These are phyloP conservation scores for Solanum gracilifrons DNA, from an alignment of 257 asterid genomes.

Conservation along the genomic window DNA sequence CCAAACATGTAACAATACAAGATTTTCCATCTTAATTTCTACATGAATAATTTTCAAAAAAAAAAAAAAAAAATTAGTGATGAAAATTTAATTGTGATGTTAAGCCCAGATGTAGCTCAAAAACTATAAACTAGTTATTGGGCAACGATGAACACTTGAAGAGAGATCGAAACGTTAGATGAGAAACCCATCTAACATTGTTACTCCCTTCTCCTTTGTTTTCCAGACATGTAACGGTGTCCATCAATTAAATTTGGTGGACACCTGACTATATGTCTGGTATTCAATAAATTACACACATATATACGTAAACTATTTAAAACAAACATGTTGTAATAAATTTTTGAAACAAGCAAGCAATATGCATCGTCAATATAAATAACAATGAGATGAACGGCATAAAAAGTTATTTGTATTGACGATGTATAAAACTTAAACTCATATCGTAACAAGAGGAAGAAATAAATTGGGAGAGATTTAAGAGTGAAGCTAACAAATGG, in stretches of 20 bases:
- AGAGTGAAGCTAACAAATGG: neutral
- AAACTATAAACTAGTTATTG: neutral
- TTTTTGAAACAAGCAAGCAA: neutral
- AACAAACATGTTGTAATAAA: neutral
- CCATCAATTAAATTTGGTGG: neutral
- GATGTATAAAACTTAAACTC: neutral
- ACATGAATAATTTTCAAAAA: neutral
- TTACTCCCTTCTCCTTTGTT: neutral
- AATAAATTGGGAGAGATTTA: neutral
- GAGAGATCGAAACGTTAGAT: neutral
- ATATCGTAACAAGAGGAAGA: neutral
- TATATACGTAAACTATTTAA: neutral
- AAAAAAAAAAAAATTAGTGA: too few relatives aligned
- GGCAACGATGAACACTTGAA: neutral
- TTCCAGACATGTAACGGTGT: neutral
- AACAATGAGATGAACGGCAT: too few relatives aligned
- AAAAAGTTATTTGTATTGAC: neutral
- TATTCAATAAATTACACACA: neutral
- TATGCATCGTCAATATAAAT: neutral
- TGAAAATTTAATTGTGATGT: neutral
- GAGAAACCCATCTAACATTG: neutral
- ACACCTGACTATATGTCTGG: neutral
- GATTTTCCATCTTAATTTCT: neutral
- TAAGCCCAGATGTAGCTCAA: neutral
- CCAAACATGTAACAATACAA: neutral